Base-by-base conservation (phyloP, 306 rosid species). In the Prunus padus region DNA sequence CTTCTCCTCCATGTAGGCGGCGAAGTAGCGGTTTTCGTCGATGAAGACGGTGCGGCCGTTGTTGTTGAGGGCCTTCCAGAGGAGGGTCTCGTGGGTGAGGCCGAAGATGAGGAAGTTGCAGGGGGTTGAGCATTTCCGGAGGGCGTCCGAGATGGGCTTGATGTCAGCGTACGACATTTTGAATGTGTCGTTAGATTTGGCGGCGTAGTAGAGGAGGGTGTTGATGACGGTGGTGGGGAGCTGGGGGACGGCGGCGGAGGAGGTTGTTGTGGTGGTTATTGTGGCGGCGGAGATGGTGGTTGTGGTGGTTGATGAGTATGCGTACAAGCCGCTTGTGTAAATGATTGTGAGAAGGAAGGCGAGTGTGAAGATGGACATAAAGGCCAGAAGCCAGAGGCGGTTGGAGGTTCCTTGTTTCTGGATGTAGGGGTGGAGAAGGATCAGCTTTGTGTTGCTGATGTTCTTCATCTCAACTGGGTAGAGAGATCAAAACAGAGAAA, bases 361-460 rank as follows among this genome's bases (percentile, higher is more conserved):
- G 9, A 95, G 76, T 1, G 99, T 92, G 96, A 88, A 91, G 83
- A 92, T 65, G 13, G 97, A 95, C 46, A 89, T 47, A 83, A 92
- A 84, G 61, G 96, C 96, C 0, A 95, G 81, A 47, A 95, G 93
- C 97, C 96, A 90, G 42, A 92, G 51, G 20, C 91, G 89, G 68
- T 88, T 90, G 71, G 99, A 95, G 86, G 77, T 85, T 67, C 97
- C 97, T 76, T 95, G 99, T 74, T 95, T 95, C 62, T 92, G 99
- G 85, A 95, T 92, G 69, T 95, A 95, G 11, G 99, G 99, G 67
- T 95, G 99, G 67, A 95, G 97, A 70, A 95, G 99, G 73, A 95
- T 95, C 67, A 95, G 89, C 82, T 92, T 95, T 15, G 99, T 92
- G 85, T 90, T 89, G 56, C 20, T 84, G 63, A 64, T 81, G 95